These are phyloP conservation scores for Thermomyces lanuginosus DNA, from an alignment of 2,329 filamentous ascomycete genomes.

Conservation along the genomic window DNA sequence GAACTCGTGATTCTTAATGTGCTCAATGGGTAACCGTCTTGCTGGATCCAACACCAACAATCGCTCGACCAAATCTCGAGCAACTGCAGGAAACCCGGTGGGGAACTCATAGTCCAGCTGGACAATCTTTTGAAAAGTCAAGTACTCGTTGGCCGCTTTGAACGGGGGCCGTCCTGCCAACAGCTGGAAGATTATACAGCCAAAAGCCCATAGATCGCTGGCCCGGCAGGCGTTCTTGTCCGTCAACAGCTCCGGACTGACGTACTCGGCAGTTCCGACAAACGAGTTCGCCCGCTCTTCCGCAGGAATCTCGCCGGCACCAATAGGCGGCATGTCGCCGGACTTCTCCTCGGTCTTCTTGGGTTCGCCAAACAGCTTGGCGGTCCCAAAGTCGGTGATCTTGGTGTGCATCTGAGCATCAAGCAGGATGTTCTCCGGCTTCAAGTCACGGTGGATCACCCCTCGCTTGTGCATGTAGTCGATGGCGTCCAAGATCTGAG, in stretches of 20 bases:
- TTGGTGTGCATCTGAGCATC: constrained; percentile 97
- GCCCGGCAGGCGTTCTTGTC: constrained; percentile 96
- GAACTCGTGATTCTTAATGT: constrained; percentile 93
- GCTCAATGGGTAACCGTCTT: constrained; percentile 73
- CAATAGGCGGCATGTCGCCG: constrained; percentile 30
- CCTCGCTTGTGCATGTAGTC: constrained; percentile 96
- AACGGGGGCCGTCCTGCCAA: constrained; percentile 92
- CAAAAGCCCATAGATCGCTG: constrained; percentile 95
- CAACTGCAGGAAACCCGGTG: constrained; percentile 66
- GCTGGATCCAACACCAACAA: constrained; percentile 78
- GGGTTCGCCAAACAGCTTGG: constrained; percentile 60
- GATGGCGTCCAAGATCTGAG: constrained; percentile 89
- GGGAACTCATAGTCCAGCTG: constrained; percentile 89
- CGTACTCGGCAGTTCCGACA: constrained; percentile 94
- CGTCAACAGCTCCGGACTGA: constrained; percentile 89
- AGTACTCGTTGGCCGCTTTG: constrained; percentile 87
- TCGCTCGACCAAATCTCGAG: constrained; percentile 77
- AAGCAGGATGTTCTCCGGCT: constrained; percentile 89
- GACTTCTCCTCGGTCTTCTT: constrained; percentile 30
- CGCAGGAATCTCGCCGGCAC: constrained; percentile 41
- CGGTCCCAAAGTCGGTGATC: constrained; percentile 96
- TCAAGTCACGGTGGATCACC: constrained; percentile 90
- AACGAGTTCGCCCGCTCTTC: constrained; percentile 77
- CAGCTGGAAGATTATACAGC: constrained; percentile 93
- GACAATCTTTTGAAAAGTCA: constrained; percentile 97